Evolutionary conservation across 1,284 basidiomycete genomes (phyloP), one percentile per base, ranked within the genome.

Genomic region (Ustanciosporium gigantosporum): DNA sequence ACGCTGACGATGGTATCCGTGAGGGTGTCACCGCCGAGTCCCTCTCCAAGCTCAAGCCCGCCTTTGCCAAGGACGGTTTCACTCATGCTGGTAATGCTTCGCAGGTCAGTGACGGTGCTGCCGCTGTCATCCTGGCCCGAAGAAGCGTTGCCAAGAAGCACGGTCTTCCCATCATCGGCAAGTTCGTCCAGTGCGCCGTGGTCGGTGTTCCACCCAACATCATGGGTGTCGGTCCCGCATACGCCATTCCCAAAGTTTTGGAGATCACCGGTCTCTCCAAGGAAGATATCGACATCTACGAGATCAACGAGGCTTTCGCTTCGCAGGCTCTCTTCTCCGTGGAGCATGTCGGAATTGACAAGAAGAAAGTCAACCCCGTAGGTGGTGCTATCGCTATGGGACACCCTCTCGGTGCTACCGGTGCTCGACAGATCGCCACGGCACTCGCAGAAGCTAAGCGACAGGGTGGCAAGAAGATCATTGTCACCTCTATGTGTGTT

Each of bases 101-200:
- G 20, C 93, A 96, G 79, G 86, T 98, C 37, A 92, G 91, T n/a
- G 95, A 99, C 74, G 94, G 94, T 57, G 94, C 94, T 19, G 91
- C 93, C 38, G 93, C 93, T 0, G 92, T 97, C 39, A 81, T 98
- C 46, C 86, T 97, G 48, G 84, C 90, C 25, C 85, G 91, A 55
- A 86, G 94, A 47, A 89, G 87, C 22, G 84, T 87, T 27, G 94
- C 94, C 16, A 87, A 89, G 80, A 88, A 87, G 74, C 87, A 94
- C 58, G 88, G 90, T 34, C 83, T 98, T 29, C 91, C 91, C 36
- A 88, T 98, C 74, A 59, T 94, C 49, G 95, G 90, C 81, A 97
- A 97, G 82, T 97, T 86, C 78, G 86, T 93, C 74, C 83, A 84
- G 31, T 86, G 87, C 6, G 82, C 84, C 32, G 86, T 85, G 19